phyloP scores from a whole-genome alignment of 345 rosid species.

The Capsella bursapastoris region DNA sequence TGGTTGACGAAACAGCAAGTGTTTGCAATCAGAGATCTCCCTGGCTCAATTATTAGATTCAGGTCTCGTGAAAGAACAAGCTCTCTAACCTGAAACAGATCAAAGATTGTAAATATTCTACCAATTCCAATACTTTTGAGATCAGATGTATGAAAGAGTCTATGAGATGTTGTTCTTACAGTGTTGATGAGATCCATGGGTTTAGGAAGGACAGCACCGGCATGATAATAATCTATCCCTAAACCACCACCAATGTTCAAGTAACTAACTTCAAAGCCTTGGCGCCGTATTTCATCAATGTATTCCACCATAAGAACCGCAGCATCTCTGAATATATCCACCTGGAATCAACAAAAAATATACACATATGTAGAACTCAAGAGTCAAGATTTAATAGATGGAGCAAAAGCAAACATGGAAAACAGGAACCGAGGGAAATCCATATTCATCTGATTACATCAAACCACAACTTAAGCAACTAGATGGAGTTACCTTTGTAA shows the following conservation, averaged over 20 bases:
- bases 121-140: neutral
- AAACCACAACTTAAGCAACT: constrained; percentile 7
- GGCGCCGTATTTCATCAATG: constrained; percentile 83
- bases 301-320: constrained; percentile 89
- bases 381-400: neutral
- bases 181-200: constrained; percentile 97
- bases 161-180: constrained; percentile 51
- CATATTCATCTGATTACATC: constrained; percentile 5
- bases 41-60: constrained; percentile 92
- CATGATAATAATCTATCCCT: constrained; percentile 93
- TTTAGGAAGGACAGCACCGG: constrained; percentile 83
- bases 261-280: constrained; percentile 87
- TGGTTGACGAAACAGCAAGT: constrained; percentile 93
- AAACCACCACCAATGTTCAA: constrained; percentile 97
- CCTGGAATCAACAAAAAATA: constrained; percentile 54
- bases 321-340: constrained; percentile 95
- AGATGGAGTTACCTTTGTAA: constrained; percentile 69
- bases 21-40: constrained; percentile 95
- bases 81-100: constrained; percentile 70
- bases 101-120: constrained; percentile 20
- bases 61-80: constrained; percentile 79
- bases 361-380: neutral
- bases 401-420: neutral
- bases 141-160: constrained; percentile 14
- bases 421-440: constrained; percentile 1